phyloP scores from a whole-genome alignment of 192 early-diverging fungal genomes.

The Geranomyces variabilis region DNA sequence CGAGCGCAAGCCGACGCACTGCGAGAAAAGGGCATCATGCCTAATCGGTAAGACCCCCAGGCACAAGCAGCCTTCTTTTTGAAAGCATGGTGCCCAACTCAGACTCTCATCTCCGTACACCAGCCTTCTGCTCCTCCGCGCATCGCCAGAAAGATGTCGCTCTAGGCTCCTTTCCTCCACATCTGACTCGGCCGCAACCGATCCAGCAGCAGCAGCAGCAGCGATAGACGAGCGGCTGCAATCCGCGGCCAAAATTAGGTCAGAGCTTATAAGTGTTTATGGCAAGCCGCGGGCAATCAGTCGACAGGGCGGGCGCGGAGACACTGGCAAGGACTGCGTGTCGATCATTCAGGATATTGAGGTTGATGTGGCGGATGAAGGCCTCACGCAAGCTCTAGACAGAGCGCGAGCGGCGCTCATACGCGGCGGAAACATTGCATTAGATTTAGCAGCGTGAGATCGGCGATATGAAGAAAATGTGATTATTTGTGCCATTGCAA shows the following conservation, averaged over 20 bases:
- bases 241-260: conserved; percentile 7
- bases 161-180: conserved; percentile 26
- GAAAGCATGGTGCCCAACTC: background rate
- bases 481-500: too few relatives aligned
- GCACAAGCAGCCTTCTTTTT: background rate
- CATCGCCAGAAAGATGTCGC: conserved; percentile 37
- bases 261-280: conserved; percentile 38
- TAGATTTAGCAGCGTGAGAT: background rate
- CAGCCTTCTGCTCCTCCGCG: conserved; percentile 48
- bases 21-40: conserved; percentile 40
- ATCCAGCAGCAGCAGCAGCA: conserved; percentile 37
- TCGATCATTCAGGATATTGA: conserved; percentile 57
- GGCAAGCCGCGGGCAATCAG: conserved; percentile 22
- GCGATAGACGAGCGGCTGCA: conserved; percentile 35
- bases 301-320: conserved; percentile 3
- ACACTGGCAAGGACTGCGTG: conserved; percentile 15
- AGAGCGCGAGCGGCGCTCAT: conserved; percentile 33
- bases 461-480: too few relatives aligned
- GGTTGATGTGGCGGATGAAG: conserved; percentile 39
- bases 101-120: background rate
- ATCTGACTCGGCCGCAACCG: conserved; percentile 15
- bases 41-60: conserved; percentile 48
- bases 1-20: conserved; percentile 40
- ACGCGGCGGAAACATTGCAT: conserved; percentile 22
- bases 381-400: conserved; percentile 44